Conservation (phyloP, 2,329 filamentous ascomycete species). For the Cordyceps fumosorosea region DNA sequence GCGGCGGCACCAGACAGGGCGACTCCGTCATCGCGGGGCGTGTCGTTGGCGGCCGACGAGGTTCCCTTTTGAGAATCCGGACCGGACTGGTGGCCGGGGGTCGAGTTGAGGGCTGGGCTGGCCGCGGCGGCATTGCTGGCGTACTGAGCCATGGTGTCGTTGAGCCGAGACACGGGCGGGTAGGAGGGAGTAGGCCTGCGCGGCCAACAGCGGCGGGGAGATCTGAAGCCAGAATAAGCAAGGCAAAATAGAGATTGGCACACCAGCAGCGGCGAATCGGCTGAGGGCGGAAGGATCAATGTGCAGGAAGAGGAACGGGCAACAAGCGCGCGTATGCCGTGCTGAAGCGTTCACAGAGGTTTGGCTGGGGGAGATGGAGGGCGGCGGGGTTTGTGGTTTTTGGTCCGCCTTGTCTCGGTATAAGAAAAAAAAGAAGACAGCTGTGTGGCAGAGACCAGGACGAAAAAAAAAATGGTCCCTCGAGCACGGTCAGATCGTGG, state of each 20-base stretch:
- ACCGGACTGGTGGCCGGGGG: slow-evolving; percentile 5
- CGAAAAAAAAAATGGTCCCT: slow-evolving; percentile 1
- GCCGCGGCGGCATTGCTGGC: slow-evolving; percentile 1
- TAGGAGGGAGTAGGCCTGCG: not conserved
- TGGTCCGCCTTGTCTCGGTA: slow-evolving; percentile 14
- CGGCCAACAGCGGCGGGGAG: not conserved
- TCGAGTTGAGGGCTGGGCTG: slow-evolving; percentile 1
- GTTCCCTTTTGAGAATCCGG: slow-evolving; percentile 1
- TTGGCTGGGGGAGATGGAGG: not conserved
- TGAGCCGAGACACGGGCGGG: not conserved
- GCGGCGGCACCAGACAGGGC: slow-evolving; percentile 6
- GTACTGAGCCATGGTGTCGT: slow-evolving; percentile 12
- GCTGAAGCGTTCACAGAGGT: slow-evolving; percentile 8
- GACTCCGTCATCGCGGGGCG: slow-evolving; percentile 13
- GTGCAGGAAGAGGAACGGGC: not conserved
- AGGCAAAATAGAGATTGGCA: not conserved
- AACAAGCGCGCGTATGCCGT: slow-evolving; percentile 10
- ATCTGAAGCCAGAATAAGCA: not conserved
- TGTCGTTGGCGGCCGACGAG: slow-evolving; percentile 1
- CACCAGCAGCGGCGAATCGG: not conserved
- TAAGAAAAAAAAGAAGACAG: slow-evolving; percentile 12
- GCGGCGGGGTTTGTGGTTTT: slow-evolving; percentile 1
- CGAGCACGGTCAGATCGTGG: slow-evolving; percentile 3
- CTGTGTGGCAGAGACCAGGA: not conserved
- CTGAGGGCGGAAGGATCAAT: not conserved